Evolutionary conservation across 1,284 basidiomycete genomes (phyloP).

Genomic region (Ganoderma sinense): DNA sequence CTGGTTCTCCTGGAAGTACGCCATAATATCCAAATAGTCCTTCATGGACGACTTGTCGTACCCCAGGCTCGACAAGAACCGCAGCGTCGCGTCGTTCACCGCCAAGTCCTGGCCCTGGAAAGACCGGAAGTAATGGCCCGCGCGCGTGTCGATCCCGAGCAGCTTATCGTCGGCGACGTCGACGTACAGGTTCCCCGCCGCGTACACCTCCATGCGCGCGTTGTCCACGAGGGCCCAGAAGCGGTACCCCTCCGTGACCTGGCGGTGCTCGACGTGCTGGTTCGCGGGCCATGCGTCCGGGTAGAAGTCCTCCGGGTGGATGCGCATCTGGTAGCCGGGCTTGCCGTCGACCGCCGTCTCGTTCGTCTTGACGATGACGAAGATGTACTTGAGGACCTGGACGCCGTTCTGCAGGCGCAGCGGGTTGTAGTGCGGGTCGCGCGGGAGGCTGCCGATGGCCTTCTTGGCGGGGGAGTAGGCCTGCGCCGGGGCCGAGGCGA

Average conservation of each 20-base stretch:
- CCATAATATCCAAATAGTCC: neutral
- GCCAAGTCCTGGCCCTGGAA: neutral
- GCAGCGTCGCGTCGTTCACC: conserved; percentile 1
- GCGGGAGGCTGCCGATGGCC: neutral
- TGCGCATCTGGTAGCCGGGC: neutral
- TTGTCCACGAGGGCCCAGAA: neutral
- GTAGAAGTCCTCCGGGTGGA: conserved; percentile 1
- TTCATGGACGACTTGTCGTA: neutral
- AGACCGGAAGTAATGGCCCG: neutral
- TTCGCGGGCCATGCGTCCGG: neutral
- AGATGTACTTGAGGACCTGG: neutral
- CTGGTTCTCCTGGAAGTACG: neutral
- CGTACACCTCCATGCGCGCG: conserved; percentile 1
- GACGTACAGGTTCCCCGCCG: conserved; percentile 3
- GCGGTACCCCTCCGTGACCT: neutral
- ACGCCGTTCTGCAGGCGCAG: neutral
- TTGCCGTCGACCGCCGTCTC: neutral
- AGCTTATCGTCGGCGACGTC: neutral
- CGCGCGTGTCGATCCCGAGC: neutral
- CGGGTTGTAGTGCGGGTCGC: neutral
- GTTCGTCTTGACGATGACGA: neutral
- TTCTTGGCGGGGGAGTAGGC: neutral
- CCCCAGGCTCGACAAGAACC: neutral
- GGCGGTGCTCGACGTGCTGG: neutral
- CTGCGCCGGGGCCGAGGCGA: neutral